Base-by-base conservation (phyloP, 805 yeast species). In the Saccharomycopsis synnaedendra region DNA sequence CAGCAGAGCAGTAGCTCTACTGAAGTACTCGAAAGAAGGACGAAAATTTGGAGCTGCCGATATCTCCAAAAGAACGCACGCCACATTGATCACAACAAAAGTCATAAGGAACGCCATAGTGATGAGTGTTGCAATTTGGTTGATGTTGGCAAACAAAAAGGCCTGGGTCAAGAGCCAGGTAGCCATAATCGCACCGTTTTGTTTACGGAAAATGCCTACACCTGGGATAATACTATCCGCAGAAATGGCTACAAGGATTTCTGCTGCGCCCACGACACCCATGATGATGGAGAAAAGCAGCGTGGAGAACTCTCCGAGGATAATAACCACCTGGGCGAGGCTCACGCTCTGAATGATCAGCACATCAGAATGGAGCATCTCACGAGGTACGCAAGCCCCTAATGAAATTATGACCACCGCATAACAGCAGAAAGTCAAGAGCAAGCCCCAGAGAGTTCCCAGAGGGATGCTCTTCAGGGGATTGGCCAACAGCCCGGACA, bases 91-190 rank as follows among this genome's bases (percentile, higher is more conserved):
- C 2, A 90, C 96, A 43, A 90, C 82, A 58, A 93, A 93, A 0
- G 99, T 93, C 93, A 90, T 85, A 45, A 93, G 69, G 58, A 88
- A 90, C 0, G 98, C 96, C 97, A 94, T 88, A 1, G 97, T 90
- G 52, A 93, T 90, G 57, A 88, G 81, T 0, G 94, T 83, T 2
- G 98, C 98, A 62, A 93, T 88, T 62, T 84, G 85, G 64, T 93
- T 90, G 53, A 93, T 84, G 60, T 93, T 94, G 1, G 95, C 85
- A 59, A 93, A 79, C 40, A 93, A 68, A 53, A 94, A 90, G 5
- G 83, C 52, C 58, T 93, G 99, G 6, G 95, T 83, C 33, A 93
- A 59, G 3, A 78, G 50, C 85, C 95, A 93, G 0, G 97, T 85
- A 46, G 82, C 65, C 1, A 84, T 48, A 30, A 93, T 76, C 0